Evolutionary conservation across 768 basidiomycete genomes (phyloP).

Genomic region (Dacryopinax primogenitus): DNA sequence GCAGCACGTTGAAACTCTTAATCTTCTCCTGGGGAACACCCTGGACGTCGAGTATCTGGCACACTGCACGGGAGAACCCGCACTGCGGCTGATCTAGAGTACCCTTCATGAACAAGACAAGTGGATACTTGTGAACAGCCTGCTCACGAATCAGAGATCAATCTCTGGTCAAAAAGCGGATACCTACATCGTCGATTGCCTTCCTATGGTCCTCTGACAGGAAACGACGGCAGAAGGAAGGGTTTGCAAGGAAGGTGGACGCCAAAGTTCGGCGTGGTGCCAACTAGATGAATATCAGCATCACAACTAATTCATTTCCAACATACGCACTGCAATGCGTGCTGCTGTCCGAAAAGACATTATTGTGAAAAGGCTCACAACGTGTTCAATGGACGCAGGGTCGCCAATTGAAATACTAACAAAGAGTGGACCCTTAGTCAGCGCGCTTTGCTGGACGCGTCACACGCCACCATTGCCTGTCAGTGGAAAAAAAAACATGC

Average conservation of each 20-base stretch:
- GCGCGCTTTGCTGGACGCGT: not conserved
- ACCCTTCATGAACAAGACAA: constrained; percentile 98
- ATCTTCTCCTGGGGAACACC: constrained; percentile 69
- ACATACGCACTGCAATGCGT: not conserved
- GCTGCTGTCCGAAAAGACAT: constrained; percentile 3
- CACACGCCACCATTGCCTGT: not conserved
- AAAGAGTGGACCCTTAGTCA: not conserved
- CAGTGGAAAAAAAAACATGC: not conserved
- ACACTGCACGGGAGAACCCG: constrained; percentile 88
- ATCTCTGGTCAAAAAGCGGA: not conserved
- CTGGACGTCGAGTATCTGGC: constrained; percentile 78
- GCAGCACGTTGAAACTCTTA: constrained; percentile 81
- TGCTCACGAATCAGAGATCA: constrained; percentile 17
- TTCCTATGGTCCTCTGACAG: not conserved
- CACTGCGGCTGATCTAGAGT: constrained; percentile 76
- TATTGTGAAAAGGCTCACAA: not conserved
- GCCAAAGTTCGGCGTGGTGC: not conserved
- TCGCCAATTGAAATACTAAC: not conserved
- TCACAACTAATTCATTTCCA: not conserved
- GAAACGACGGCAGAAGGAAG: not conserved
- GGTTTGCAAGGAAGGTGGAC: not conserved
- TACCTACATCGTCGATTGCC: not conserved
- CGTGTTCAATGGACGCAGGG: not conserved
- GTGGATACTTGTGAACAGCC: constrained; percentile 59
- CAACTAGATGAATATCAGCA: not conserved